Conservation (phyloP, 2,329 filamentous ascomycete genomes). For the Lecanicillium sp. region DNA sequence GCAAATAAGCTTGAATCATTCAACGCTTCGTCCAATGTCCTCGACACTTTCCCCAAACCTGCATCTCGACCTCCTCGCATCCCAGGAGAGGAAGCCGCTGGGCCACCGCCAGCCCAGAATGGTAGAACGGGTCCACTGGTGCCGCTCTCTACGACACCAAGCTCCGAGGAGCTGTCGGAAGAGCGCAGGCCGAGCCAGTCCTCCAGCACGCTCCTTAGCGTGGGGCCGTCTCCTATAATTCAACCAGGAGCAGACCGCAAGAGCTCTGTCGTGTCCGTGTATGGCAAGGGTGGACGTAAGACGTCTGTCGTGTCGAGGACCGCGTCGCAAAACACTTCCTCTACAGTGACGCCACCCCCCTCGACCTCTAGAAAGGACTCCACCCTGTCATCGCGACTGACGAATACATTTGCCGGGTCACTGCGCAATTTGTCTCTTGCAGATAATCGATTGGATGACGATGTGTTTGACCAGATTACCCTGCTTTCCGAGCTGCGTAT, state of each 20-base stretch:
- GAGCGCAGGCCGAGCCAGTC: slow-evolving; percentile 74
- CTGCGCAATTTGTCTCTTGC: slow-evolving; percentile 79
- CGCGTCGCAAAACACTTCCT: slow-evolving; percentile 36
- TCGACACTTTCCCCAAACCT: slow-evolving; percentile 85
- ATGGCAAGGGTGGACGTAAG: slow-evolving; percentile 73
- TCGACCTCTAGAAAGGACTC: slow-evolving; percentile 73
- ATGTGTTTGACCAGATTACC: slow-evolving; percentile 87
- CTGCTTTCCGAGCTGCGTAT: slow-evolving; percentile 76
- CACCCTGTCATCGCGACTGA: slow-evolving; percentile 67
- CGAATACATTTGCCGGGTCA: slow-evolving; percentile 81
- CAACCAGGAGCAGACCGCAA: slow-evolving; percentile 57
- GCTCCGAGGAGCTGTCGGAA: slow-evolving; percentile 67
- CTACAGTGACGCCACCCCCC: slow-evolving; percentile 40
- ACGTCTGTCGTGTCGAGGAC: slow-evolving; percentile 70
- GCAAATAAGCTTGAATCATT: slow-evolving; percentile 82
- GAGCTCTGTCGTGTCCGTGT: slow-evolving; percentile 74
- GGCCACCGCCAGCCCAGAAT: slow-evolving; percentile 26
- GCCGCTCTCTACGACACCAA: slow-evolving; percentile 52
- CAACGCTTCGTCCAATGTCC: slow-evolving; percentile 90
- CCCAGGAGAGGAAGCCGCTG: slow-evolving; percentile 38
- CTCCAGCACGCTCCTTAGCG: slow-evolving; percentile 66
- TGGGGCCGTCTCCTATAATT: slow-evolving; percentile 61
- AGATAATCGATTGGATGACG: slow-evolving; percentile 89
- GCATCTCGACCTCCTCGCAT: slow-evolving; percentile 59
- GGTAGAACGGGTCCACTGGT: slow-evolving; percentile 32